Base-by-base conservation (phyloP, 2,329 filamentous ascomycete genomes). In the Albophoma yamanashiensis region DNA sequence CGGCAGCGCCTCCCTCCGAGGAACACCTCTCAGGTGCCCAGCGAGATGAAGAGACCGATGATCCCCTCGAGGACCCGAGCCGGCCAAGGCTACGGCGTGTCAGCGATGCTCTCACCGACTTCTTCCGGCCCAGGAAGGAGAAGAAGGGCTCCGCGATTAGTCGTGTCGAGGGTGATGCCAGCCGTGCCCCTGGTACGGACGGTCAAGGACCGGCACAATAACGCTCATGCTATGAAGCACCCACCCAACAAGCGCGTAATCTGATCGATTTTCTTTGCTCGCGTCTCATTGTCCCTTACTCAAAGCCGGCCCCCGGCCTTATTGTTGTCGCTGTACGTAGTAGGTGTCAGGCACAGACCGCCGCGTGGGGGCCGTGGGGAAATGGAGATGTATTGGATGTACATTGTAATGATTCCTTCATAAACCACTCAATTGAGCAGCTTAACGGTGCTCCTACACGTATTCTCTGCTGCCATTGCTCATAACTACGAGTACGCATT, bases 101-200 rank as follows among this genome's bases (percentile, higher is more conserved):
- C 40, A 77, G 75, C 64, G 75, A 77, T 53, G 73, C 75, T 3
- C 64, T 78, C 15, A 74, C 74, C 9, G 71, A 72, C 36, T 71
- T 78, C 50, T 78, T 78, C 64, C 67, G 71, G 42, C 66, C 73
- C 5, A 70, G 66, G 58, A 69, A 67, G 59, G 73, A 74, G 62
- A 72, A 67, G 61, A 65, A 64, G 55, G 66, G 64, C 38, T 67
- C 68, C 53, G 61, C 63, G 56, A 62, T 63, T 42, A 53, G 62
- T 42, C 42, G 31, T 22, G 39, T 39, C 31, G 40, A 38, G 9
- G 36, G 20, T 8, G 17, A n/a, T 17, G 20, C 7, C 14, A 7
- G 27, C 9, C 20, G 25, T 14, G 45, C 17, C 15, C 27, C 17
- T 15, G 55, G 55, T 11, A 39, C 38, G 36, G 50, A 38, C 5